A percentile compares a stretch with the other conserved stretches of the same genome.
Evolutionary conservation across 306 rosid species (phyloP).

Genomic region (Echinosophora koreensis): DNA sequence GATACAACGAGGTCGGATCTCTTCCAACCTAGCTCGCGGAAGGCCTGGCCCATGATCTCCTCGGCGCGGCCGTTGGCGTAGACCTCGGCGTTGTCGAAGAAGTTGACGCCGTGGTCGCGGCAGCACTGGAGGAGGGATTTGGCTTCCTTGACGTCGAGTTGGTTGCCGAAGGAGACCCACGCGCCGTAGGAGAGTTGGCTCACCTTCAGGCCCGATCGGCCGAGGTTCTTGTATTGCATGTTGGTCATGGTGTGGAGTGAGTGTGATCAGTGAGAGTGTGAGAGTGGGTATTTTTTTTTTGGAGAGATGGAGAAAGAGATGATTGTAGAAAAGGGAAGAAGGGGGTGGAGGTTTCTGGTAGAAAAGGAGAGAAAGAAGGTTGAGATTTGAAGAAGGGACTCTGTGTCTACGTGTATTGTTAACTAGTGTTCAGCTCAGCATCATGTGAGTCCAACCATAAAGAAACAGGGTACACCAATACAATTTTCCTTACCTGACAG

Average conservation of each 20-base stretch:
- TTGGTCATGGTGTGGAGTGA: not conserved
- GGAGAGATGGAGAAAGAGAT: not conserved
- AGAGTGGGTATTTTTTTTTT: not conserved
- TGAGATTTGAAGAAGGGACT: too few relatives aligned
- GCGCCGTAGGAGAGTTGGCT: conserved; percentile 95
- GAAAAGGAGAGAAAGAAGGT: too few relatives aligned
- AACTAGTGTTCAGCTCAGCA: too few relatives aligned
- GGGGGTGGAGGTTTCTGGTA: too few relatives aligned
- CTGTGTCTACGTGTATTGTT: too few relatives aligned
- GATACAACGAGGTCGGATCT: conserved; percentile 93
- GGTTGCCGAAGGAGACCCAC: conserved; percentile 98
- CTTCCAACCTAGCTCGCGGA: conserved; percentile 91
- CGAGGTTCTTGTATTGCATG: conserved; percentile 94
- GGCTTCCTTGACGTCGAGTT: conserved; percentile 95
- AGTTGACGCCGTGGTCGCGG: conserved; percentile 93
- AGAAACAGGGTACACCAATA: too few relatives aligned
- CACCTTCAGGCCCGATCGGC: conserved; percentile 87
- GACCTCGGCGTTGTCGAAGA: conserved; percentile 99
- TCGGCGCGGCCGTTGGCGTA: conserved; percentile 97
- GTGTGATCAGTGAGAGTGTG: not conserved
- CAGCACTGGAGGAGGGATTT: conserved; percentile 90
- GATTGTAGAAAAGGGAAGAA: too few relatives aligned
- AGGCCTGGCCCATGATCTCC: conserved; percentile 99
- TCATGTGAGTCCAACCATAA: too few relatives aligned
- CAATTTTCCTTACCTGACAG: too few relatives aligned